phyloP scores from a whole-genome alignment of 768 basidiomycete species.

The Gloeostereum incarnatum region DNA sequence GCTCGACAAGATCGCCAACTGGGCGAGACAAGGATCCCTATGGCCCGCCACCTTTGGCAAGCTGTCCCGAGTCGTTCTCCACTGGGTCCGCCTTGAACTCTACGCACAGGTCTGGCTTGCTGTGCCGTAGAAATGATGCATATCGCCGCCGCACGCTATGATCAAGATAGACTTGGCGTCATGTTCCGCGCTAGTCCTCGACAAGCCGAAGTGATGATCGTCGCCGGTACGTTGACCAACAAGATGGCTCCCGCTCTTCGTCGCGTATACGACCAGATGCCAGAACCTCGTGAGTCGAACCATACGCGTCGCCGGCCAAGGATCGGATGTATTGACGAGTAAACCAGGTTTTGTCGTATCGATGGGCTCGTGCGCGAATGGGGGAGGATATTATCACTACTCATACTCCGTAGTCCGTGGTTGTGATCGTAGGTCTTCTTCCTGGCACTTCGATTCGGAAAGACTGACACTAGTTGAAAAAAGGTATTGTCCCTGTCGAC shows the following conservation, averaged over 20 bases:
- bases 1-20: constrained; percentile 93
- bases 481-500: constrained; percentile 95
- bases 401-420: constrained; percentile 98
- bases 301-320: neutral
- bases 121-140: constrained; percentile 99
- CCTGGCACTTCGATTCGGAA: constrained; percentile 2
- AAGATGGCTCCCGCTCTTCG: constrained; percentile 99
- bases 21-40: constrained; percentile 96
- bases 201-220: constrained; percentile 98
- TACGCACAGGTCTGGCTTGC: constrained; percentile 75
- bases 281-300: constrained; percentile 70
- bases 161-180: constrained; percentile 94
- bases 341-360: constrained; percentile 91
- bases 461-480: constrained; percentile 6
- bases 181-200: constrained; percentile 99
- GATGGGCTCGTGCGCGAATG: constrained; percentile 99
- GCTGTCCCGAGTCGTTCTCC: constrained; percentile 5
- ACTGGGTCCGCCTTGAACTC: constrained; percentile 1
- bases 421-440: constrained; percentile 71
- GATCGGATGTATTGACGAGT: constrained; percentile 6
- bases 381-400: constrained; percentile 96
- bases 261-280: constrained; percentile 98
- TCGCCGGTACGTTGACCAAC: constrained; percentile 97
- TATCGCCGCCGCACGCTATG: constrained; percentile 98
- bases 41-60: constrained; percentile 98